phyloP scores from a whole-genome alignment of 805 yeast species.

The Wickerhamia fluorescens region DNA sequence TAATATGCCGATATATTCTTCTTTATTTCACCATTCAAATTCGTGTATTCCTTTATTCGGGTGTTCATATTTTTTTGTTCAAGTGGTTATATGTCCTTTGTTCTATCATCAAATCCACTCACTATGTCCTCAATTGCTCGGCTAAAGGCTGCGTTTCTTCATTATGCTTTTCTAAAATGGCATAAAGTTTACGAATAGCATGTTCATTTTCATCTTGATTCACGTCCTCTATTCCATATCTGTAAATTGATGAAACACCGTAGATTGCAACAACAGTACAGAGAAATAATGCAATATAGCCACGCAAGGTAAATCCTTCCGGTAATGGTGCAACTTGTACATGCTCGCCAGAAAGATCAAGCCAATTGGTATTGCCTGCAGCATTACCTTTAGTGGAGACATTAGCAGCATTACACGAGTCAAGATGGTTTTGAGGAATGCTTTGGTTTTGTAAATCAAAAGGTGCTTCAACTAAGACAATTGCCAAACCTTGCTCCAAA shows the following conservation, averaged over 20 bases:
- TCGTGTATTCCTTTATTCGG: background rate
- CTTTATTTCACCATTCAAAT: background rate
- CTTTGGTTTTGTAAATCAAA: conserved; percentile 32
- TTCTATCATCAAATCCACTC: too few relatives aligned
- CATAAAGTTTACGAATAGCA: conserved; percentile 28
- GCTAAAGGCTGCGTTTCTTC: conserved; percentile 5
- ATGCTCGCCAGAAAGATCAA: conserved; percentile 53
- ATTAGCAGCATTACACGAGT: conserved; percentile 41
- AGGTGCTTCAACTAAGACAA: conserved; percentile 68
- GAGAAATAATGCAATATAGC: conserved; percentile 54
- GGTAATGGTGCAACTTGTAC: conserved; percentile 60
- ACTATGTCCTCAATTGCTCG: too few relatives aligned
- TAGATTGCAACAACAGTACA: conserved; percentile 51
- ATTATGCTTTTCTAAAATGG: conserved; percentile 21
- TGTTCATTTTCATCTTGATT: conserved; percentile 41
- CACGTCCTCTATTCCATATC: conserved; percentile 62
- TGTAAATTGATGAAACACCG: conserved; percentile 54
- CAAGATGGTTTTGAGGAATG: conserved; percentile 42
- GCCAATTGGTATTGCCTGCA: conserved; percentile 46
- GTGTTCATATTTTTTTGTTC: background rate
- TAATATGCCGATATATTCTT: conserved; percentile 32
- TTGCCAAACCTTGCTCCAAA: conserved; percentile 73
- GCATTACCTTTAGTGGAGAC: conserved; percentile 58
- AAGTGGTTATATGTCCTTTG: background rate
- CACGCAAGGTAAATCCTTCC: conserved; percentile 61